Evolutionary conservation across 1,284 basidiomycete species (phyloP).

Genomic region (Trichosporon sp.): DNA sequence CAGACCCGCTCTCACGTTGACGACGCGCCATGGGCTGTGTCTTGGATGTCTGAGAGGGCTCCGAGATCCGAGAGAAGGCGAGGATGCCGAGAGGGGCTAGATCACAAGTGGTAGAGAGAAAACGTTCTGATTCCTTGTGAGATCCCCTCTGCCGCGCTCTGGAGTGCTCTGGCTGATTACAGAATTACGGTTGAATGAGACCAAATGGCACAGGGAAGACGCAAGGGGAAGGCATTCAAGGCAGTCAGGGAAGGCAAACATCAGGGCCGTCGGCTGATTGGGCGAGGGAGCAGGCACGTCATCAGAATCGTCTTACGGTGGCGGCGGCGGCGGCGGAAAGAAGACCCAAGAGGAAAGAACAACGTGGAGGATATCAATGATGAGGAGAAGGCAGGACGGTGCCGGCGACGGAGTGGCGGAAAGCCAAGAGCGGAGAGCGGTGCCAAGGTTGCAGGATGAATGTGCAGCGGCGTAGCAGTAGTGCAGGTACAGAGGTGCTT

Average conservation of each 20-base stretch:
- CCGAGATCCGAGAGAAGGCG: constrained; percentile 13
- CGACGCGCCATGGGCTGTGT: background rate
- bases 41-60: background rate
- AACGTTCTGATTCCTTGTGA: background rate
- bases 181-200: constrained; percentile 8
- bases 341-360: background rate
- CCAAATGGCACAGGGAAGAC: constrained; percentile 5
- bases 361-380: background rate
- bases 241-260: background rate
- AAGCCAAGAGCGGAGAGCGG: background rate
- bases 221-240: constrained; percentile 9
- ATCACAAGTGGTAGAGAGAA: background rate
- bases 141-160: background rate
- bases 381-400: background rate
- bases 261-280: background rate
- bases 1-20: background rate
- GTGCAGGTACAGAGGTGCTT: background rate
- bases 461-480: background rate
- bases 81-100: constrained; percentile 6
- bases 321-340: background rate
- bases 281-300: constrained; percentile 3
- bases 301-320: background rate
- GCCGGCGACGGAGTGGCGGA: background rate
- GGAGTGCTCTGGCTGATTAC: background rate
- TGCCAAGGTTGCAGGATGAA: background rate